These are phyloP conservation scores for Adansonia grandidieri DNA, from an alignment of 441 rosid species.

Conservation along the genomic window DNA sequence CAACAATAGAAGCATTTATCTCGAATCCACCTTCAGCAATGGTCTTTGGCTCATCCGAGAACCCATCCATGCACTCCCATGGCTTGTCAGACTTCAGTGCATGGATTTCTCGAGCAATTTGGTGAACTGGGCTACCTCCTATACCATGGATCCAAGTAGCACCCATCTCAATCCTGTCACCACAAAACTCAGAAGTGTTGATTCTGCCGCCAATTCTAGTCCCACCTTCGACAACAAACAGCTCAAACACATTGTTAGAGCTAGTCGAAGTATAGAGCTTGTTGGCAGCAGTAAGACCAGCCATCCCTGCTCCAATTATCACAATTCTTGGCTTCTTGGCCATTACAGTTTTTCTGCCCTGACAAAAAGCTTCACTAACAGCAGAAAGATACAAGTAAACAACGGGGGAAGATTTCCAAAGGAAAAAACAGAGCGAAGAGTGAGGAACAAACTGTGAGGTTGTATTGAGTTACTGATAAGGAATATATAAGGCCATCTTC, in stretches of 20 bases:
- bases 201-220: slow-evolving; percentile 90
- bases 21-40: slow-evolving; percentile 81
- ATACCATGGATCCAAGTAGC: slow-evolving; percentile 99
- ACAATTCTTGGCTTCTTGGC: slow-evolving; percentile 88
- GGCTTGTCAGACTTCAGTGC: slow-evolving; percentile 74
- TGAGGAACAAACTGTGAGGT: slow-evolving; percentile 36
- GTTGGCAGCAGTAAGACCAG: slow-evolving; percentile 94
- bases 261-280: slow-evolving; percentile 58
- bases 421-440: slow-evolving; percentile 25
- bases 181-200: slow-evolving; percentile 82
- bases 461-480: slow-evolving; percentile 49
- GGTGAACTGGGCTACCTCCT: slow-evolving; percentile 83
- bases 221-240: slow-evolving; percentile 89
- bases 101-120: slow-evolving; percentile 67
- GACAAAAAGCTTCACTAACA: slow-evolving; percentile 24
- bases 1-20: slow-evolving; percentile 51
- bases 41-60: slow-evolving; percentile 53
- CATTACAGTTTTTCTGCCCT: slow-evolving; percentile 46
- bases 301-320: slow-evolving; percentile 96
- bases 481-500: slow-evolving; percentile 51
- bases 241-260: slow-evolving; percentile 64
- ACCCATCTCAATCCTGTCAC: slow-evolving; percentile 93
- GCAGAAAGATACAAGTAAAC: slow-evolving; percentile 5
- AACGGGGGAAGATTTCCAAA: not conserved
- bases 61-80: slow-evolving; percentile 96